Evolutionary conservation across 2,329 filamentous ascomycete species (phyloP).

Genomic region (Fusarium lyarnte): DNA sequence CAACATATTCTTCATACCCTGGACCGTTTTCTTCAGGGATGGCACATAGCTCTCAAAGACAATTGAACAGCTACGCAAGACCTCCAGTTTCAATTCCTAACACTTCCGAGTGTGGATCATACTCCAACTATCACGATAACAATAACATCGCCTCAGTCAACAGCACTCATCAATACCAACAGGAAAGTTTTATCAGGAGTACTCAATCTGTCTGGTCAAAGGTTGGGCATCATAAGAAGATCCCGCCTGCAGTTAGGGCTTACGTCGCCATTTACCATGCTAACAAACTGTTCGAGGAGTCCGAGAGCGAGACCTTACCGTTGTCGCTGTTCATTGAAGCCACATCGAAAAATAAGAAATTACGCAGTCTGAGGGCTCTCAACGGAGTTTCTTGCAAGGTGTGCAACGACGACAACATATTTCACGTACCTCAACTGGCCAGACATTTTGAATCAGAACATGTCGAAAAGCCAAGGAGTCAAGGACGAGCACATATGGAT

Average conservation of each 20-base stretch:
- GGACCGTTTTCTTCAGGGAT: conserved; percentile 1
- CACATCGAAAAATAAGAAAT: conserved; percentile 64
- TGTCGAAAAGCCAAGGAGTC: conserved; percentile 42
- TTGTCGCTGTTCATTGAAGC: conserved; percentile 69
- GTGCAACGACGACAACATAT: conserved; percentile 57
- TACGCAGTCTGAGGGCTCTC: conserved; percentile 65
- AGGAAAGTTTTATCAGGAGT: conserved; percentile 63
- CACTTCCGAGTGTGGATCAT: conserved; percentile 6
- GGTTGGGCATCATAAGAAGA: conserved; percentile 66
- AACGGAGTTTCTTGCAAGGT: conserved; percentile 65
- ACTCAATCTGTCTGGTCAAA: conserved; percentile 71
- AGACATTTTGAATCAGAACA: conserved; percentile 64
- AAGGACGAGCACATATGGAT: conserved; percentile 45
- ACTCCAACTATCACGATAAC: neutral
- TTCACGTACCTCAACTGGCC: conserved; percentile 68
- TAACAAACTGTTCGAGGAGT: conserved; percentile 64
- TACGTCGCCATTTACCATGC: conserved; percentile 72
- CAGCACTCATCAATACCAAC: conserved; percentile 53
- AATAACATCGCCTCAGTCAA: neutral
- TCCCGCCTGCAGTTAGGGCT: conserved; percentile 70
- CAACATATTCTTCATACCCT: conserved; percentile 24
- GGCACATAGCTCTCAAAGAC: neutral
- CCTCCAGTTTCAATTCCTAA: neutral
- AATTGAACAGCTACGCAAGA: conserved; percentile 5
- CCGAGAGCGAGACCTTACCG: conserved; percentile 65